These are phyloP conservation scores for Fusarium annulatum DNA, from an alignment of 2,329 filamentous ascomycete genomes.

Conservation along the genomic window DNA sequence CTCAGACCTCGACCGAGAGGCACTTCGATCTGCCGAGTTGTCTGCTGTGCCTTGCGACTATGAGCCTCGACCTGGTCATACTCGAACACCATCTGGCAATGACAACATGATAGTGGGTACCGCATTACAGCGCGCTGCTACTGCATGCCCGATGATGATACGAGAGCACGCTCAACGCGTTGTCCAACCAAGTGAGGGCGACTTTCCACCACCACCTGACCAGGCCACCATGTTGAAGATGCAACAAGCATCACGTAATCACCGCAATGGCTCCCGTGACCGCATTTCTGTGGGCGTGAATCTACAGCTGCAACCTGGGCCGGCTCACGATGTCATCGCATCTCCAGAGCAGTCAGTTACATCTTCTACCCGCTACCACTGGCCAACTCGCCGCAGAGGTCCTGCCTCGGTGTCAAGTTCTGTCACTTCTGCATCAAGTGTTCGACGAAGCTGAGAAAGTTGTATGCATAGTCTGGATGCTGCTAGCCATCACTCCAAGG, in stretches of 20 bases:
- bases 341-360: constrained; percentile 67
- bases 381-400: constrained; percentile 64
- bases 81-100: constrained; percentile 55
- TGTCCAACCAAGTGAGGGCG: constrained; percentile 46
- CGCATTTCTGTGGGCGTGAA: constrained; percentile 78
- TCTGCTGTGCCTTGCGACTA: constrained; percentile 39
- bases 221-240: constrained; percentile 72
- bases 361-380: constrained; percentile 66
- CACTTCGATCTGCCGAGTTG: constrained; percentile 43
- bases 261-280: constrained; percentile 78
- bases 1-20: constrained; percentile 47
- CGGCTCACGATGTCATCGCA: constrained; percentile 64
- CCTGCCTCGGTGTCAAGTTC: constrained; percentile 68
- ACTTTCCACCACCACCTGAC: constrained; percentile 70
- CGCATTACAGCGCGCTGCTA: constrained; percentile 71
- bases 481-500: constrained; percentile 70
- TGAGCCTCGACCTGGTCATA: constrained; percentile 47
- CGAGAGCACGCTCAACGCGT: constrained; percentile 57
- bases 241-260: constrained; percentile 65
- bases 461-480: constrained; percentile 86
- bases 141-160: constrained; percentile 74
- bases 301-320: constrained; percentile 73
- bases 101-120: constrained; percentile 56
- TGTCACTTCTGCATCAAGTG: constrained; percentile 67
- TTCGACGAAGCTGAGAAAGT: no score